Conservation (phyloP, 495 filamentous ascomycete species). For the Penicillium fimorum region DNA sequence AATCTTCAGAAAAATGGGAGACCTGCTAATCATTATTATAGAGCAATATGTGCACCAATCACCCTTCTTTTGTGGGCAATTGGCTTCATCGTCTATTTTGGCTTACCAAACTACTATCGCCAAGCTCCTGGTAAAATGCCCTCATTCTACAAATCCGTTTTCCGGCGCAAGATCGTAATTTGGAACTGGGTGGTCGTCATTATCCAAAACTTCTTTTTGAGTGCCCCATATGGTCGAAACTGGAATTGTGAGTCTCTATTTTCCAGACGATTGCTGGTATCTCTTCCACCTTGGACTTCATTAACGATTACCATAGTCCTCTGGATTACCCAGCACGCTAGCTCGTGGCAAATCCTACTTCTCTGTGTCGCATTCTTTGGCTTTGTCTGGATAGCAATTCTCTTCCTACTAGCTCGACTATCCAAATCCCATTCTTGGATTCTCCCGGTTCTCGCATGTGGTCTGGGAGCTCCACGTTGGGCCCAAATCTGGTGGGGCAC, state of each 20-base stretch:
- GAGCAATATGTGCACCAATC: constrained; percentile 45
- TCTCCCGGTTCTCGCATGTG: constrained; percentile 50
- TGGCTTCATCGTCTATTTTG: constrained; percentile 43
- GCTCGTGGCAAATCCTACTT: constrained; percentile 44
- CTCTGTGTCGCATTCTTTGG: constrained; percentile 48
- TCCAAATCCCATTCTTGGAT: constrained; percentile 52
- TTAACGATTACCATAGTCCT: constrained; percentile 31
- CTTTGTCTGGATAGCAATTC: constrained; percentile 40
- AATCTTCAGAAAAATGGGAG: background rate
- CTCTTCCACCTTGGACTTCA: background rate
- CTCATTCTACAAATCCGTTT: constrained; percentile 49
- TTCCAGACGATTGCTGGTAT: background rate
- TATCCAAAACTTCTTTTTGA: constrained; percentile 50
- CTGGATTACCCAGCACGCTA: constrained; percentile 48
- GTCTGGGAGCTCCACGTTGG: constrained; percentile 51
- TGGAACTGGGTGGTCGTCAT: constrained; percentile 52
- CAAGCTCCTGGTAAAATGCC: constrained; percentile 67
- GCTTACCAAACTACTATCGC: constrained; percentile 51
- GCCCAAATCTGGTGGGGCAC: constrained; percentile 55
- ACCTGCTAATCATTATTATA: constrained; percentile 19
- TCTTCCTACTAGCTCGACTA: constrained; percentile 41
- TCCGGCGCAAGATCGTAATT: constrained; percentile 48
- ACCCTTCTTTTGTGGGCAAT: constrained; percentile 43
- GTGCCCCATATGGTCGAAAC: constrained; percentile 50
- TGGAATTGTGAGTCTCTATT: constrained; percentile 45